A percentile compares a stretch with the other conserved stretches of the same genome.
Evolutionary conservation across 2,329 filamentous ascomycete species (phyloP).

Genomic region (Pseudogymnoascus sp.): DNA sequence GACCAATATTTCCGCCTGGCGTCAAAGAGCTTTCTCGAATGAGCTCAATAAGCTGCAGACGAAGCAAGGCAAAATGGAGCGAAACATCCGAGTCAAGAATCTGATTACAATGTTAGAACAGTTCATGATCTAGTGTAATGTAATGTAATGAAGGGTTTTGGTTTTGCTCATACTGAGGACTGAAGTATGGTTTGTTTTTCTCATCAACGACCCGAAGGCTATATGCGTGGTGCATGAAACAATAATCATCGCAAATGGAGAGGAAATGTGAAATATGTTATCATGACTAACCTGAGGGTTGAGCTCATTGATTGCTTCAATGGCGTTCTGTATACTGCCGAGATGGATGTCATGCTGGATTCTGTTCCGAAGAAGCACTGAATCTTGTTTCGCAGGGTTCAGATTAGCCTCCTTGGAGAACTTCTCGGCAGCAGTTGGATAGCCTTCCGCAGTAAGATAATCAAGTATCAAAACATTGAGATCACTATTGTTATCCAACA

Average conservation of each 20-base stretch:
- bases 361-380: slow-evolving; percentile 68
- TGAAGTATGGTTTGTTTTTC: slow-evolving; percentile 64
- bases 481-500: slow-evolving; percentile 51
- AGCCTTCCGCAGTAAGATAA: slow-evolving; percentile 93
- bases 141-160: slow-evolving; percentile 15
- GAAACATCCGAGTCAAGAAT: slow-evolving; percentile 76
- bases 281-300: slow-evolving; percentile 72
- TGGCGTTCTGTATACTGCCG: slow-evolving; percentile 77
- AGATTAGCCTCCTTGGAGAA: slow-evolving; percentile 93
- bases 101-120: slow-evolving; percentile 39
- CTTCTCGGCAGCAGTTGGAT: slow-evolving; percentile 82
- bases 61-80: slow-evolving; percentile 81
- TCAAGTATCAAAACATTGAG: slow-evolving; percentile 94
- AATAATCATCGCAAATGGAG: slow-evolving; percentile 75
- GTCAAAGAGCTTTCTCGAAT: slow-evolving; percentile 66
- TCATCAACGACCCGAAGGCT: slow-evolving; percentile 83
- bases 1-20: slow-evolving; percentile 57
- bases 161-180: slow-evolving; percentile 72
- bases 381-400: slow-evolving; percentile 57
- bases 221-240: slow-evolving; percentile 99
- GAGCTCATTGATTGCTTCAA: slow-evolving; percentile 78
- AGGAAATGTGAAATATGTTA: slow-evolving; percentile 13
- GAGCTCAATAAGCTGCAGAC: slow-evolving; percentile 86
- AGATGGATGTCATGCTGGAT: slow-evolving; percentile 79
- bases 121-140: slow-evolving; percentile 16